Evolutionary conservation across 805 yeast genomes (phyloP).

Genomic region (Starmerella apicola): DNA sequence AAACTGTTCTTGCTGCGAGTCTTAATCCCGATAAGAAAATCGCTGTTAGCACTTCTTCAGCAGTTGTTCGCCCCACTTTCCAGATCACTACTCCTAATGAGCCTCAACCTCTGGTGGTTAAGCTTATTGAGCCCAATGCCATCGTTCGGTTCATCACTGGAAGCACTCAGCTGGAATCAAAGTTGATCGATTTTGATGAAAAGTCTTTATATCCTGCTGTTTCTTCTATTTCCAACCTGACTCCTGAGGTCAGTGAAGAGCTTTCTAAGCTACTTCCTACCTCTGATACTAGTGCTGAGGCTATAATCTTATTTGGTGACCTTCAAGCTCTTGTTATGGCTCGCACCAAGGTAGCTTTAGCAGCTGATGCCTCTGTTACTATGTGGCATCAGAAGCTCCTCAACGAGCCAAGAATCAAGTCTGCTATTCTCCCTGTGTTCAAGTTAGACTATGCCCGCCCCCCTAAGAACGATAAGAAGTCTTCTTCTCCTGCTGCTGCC

Average conservation of each 20-base stretch:
- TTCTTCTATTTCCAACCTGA: conserved; percentile 14
- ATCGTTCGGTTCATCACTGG: conserved; percentile 35
- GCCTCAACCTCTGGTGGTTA: background rate
- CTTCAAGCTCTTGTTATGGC: conserved; percentile 31
- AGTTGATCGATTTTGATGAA: conserved; percentile 32
- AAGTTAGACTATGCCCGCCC: conserved; percentile 14
- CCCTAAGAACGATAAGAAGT: conserved; percentile 4
- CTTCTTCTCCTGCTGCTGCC: conserved; percentile 1
- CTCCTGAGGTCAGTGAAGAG: conserved; percentile 15
- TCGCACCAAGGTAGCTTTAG: conserved; percentile 25
- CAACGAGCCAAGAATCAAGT: conserved; percentile 22
- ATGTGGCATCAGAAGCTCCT: conserved; percentile 27
- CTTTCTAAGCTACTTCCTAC: conserved; percentile 22
- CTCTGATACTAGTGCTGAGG: conserved; percentile 28
- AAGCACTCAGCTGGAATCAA: conserved; percentile 12
- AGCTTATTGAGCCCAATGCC: conserved; percentile 40
- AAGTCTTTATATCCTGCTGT: conserved; percentile 23
- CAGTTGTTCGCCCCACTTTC: conserved; percentile 14
- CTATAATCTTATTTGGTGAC: conserved; percentile 36
- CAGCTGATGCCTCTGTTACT: conserved; percentile 23
- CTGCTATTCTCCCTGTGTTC: conserved; percentile 19
- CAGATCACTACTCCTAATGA: conserved; percentile 9
- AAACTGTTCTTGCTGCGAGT: conserved; percentile 34
- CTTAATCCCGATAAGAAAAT: conserved; percentile 25
- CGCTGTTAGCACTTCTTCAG: conserved; percentile 21